Evolutionary conservation across 805 yeast genomes (phyloP), one percentile per base, ranked within the genome.

Genomic region (Candida ovalis): DNA sequence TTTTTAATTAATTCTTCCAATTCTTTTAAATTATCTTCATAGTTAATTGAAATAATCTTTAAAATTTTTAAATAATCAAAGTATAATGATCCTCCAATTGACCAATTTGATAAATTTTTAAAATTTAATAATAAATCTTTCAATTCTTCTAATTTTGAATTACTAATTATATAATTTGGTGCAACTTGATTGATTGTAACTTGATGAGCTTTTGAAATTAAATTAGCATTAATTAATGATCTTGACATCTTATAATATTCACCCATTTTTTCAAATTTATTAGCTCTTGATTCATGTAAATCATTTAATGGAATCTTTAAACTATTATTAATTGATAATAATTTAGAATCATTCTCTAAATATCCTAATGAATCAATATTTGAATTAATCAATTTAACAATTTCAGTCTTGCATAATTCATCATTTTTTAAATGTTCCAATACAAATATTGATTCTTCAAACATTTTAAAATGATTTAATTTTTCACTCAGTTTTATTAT

Each of bases 101-200:
- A 64, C 85, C 86, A 84, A 36, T 69, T 70, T 3, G 76, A 22
- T 61, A 64, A 47, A 59, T 58, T 33, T 63, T 66, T 12, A 83
- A 84, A 63, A 77, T 77, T 61, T 50, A 2, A 60, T 47, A 39
- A 78, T 9, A 85, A 51, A 1, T 48, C 50, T n/a, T 60, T 56
- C n/a, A 80, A 55, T 10, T 59, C 53, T 6, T 28, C 58, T 40
- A 50, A 54, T 43, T 40, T 53, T 5, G 55, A 67, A 47, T 77
- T 75, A n/a, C 77, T 71, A 15, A 83, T 76, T 1, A 91, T 78
- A 3, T 84, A 77, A 13, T 66, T 63, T 8, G 98, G 98, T 0
- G 92, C 98, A 27, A 89, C 84, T 3, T 72, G 62, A 1, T 69
- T 60, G 8, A 82, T 56, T 3, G 88, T 66, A 1, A 80, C 67